Evolutionary conservation across 176 grass and related monocot species (phyloP).

Genomic region (Triticum monococcum): DNA sequence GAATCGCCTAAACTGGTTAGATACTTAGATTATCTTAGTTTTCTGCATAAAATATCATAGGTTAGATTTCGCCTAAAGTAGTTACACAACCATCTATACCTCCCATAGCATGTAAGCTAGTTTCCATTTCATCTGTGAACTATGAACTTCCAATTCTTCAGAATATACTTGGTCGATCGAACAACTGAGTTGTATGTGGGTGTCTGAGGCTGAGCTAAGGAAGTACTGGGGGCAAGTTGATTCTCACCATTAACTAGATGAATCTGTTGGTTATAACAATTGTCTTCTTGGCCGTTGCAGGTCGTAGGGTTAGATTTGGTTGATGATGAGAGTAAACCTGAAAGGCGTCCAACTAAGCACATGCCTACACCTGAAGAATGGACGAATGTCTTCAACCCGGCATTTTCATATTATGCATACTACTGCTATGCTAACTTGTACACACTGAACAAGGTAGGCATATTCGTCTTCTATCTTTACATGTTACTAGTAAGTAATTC

Average conservation of each 20-base stretch:
- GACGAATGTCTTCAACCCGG: conserved; percentile 98
- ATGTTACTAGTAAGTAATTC: conserved; percentile 28
- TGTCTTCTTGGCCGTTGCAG: conserved; percentile 36
- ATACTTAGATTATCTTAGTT: background rate
- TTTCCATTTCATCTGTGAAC: background rate
- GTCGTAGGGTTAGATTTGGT: conserved; percentile 97
- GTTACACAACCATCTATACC: background rate
- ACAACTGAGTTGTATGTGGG: conserved; percentile 3
- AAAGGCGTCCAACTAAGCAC: conserved; percentile 96
- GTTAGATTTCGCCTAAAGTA: background rate
- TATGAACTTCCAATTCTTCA: conserved; percentile 6
- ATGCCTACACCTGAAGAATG: conserved; percentile 95
- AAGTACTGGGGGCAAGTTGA: background rate
- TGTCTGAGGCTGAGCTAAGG: conserved; percentile 10
- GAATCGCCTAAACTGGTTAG: background rate
- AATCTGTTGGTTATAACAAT: conserved; percentile 1
- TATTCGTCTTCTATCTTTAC: background rate
- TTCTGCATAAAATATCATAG: background rate
- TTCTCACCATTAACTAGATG: background rate
- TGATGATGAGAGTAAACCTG: conserved; percentile 99
- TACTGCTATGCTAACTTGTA: conserved; percentile 98
- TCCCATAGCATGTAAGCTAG: background rate
- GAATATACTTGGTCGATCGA: background rate
- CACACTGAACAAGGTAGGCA: conserved; percentile 84
- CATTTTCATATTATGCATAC: conserved; percentile 98